Evolutionary conservation across 176 grass and related monocot species (phyloP), one percentile per base, ranked within the genome.

Genomic region (Phragmites australis): DNA sequence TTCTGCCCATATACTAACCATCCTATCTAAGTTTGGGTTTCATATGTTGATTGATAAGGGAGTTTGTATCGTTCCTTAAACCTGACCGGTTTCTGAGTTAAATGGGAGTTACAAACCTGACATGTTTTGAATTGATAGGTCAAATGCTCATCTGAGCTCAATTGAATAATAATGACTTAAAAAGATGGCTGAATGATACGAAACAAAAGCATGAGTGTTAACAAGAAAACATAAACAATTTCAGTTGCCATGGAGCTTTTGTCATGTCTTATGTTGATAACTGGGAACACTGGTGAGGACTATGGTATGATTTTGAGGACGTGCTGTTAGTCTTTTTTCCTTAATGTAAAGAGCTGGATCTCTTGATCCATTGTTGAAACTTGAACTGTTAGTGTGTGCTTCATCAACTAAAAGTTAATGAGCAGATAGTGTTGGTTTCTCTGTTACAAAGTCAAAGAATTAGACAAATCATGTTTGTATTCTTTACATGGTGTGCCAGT

Each of bases 321-420:
- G 2, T n/a, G 45, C 55, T 51, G 37, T 37, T 37, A 53, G 23
- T 42, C 59, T 29, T 14, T 48, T 65, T 73, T 6, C 39, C 17
- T 78, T 53, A 42, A 45, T 53, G 1, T 65, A 21, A 79, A 79
- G 23, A 84, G 27, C 25, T 60, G 5, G 26, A 34, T 42, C 31
- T 16, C 42, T 69, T 81, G 26, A 47, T 37, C 13, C 56, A 23
- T 57, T 49, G n/a, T 27, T 72, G 29, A 77, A 78, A 32, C 37
- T 72, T 71, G 27, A 61, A 67, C 23, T 52, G 30, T 59, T 78
- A 68, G 9, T 51, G 2, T 63, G 8, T 80, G 53, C 16, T 84
- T 57, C 21, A 21, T 42, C 14, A 57, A 73, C 16, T 10, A 83
- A 74, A 19, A 83, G 23, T 42, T 18, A 80, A 21, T 8, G 37